Evolutionary conservation across 768 basidiomycete species (phyloP).

Genomic region (Candolleomyces aberdarensis): DNA sequence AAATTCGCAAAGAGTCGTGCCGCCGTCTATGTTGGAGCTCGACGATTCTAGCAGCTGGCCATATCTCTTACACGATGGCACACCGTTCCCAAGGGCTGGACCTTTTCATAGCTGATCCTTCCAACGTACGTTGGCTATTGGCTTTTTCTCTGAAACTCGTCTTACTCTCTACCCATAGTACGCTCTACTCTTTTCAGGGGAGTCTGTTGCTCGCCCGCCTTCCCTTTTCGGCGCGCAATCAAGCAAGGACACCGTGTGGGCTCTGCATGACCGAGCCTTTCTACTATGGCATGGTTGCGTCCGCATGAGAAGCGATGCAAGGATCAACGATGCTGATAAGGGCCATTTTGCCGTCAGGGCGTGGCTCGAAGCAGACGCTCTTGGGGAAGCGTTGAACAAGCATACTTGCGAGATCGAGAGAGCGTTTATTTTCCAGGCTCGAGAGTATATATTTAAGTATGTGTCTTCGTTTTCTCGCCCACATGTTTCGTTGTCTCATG

Average conservation of each 20-base stretch:
- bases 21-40: slow-evolving; percentile 74
- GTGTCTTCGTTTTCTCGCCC: slow-evolving; percentile 18
- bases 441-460: slow-evolving; percentile 78
- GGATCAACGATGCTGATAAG: slow-evolving; percentile 45
- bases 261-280: slow-evolving; percentile 66
- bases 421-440: slow-evolving; percentile 64
- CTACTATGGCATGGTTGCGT: slow-evolving; percentile 74
- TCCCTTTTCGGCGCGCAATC: slow-evolving; percentile 23
- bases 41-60: slow-evolving; percentile 59
- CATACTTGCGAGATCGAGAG: slow-evolving; percentile 69
- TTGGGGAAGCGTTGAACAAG: slow-evolving; percentile 58
- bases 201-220: slow-evolving; percentile 44
- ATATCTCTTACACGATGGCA: slow-evolving; percentile 58
- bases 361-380: slow-evolving; percentile 66
- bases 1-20: slow-evolving; percentile 68
- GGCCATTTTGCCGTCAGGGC: slow-evolving; percentile 62
- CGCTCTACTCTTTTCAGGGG: slow-evolving; percentile 74
- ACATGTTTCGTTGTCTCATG: slow-evolving; percentile 1
- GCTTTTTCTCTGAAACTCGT: slow-evolving; percentile 3
- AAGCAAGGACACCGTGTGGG: slow-evolving; percentile 71
- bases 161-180: slow-evolving; percentile 39
- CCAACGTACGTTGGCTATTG: slow-evolving; percentile 49
- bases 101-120: slow-evolving; percentile 58
- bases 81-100: slow-evolving; percentile 36
- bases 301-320: slow-evolving; percentile 47